Conservation (phyloP, 768 basidiomycete species). For the Lyophyllum atratum region DNA sequence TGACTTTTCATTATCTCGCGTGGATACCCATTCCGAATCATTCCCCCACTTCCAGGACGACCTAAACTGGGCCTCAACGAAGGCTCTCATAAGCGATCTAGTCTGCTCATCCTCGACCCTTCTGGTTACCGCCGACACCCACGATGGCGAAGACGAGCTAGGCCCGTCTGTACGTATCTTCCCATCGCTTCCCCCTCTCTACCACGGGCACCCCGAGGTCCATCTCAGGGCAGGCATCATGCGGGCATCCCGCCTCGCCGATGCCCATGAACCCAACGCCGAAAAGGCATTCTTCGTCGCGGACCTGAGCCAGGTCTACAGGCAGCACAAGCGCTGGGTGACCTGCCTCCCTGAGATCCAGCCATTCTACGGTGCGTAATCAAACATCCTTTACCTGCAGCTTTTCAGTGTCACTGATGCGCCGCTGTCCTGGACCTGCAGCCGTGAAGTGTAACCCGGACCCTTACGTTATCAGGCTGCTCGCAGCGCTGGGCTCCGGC, state of each 20-base stretch:
- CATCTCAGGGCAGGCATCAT: constrained; percentile 81
- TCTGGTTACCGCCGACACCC: constrained; percentile 51
- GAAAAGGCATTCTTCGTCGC: constrained; percentile 97
- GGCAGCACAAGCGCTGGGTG: constrained; percentile 84
- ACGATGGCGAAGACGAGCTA: constrained; percentile 20
- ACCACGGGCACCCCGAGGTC: constrained; percentile 67
- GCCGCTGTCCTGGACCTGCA: constrained; percentile 32
- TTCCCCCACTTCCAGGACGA: constrained; percentile 25
- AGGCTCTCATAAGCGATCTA: constrained; percentile 33
- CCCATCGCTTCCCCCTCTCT: constrained; percentile 65
- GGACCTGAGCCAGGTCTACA: constrained; percentile 86
- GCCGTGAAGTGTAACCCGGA: constrained; percentile 99
- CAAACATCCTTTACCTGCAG: constrained; percentile 11
- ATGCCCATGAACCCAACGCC: constrained; percentile 64
- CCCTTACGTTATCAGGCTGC: constrained; percentile 87
- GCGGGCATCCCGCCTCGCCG: constrained; percentile 53
- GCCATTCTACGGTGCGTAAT: constrained; percentile 84
- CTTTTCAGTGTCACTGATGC: constrained; percentile 7
- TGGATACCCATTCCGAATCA: constrained; percentile 17
- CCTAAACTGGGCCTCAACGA: constrained; percentile 52
- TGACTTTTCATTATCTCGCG: constrained; percentile 30
- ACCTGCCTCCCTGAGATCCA: constrained; percentile 79
- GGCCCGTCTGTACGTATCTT: constrained; percentile 50
- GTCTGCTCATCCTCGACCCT: constrained; percentile 57
- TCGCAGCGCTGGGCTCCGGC: constrained; percentile 87